Conservation (phyloP, 1,139 yeast genomes). For the Yamadazyma taylorii region DNA sequence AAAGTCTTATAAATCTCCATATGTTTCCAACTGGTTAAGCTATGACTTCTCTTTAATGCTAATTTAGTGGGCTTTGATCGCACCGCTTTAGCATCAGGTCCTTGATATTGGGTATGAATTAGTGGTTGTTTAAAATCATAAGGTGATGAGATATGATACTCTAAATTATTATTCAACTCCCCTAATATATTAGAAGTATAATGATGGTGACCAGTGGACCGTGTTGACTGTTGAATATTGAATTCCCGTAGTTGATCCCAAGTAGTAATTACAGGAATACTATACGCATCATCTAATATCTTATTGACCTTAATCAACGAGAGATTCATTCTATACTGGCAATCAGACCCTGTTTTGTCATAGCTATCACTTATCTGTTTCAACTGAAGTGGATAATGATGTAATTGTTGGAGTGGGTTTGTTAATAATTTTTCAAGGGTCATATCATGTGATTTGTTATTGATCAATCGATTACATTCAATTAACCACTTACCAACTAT, state of each 20-base stretch:
- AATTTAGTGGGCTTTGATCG: neutral
- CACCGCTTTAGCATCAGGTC: neutral
- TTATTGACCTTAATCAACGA: constrained; percentile 20
- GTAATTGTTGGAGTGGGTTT: constrained; percentile 16
- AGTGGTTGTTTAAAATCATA: constrained; percentile 12
- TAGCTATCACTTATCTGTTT: constrained; percentile 16
- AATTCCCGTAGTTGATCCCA: constrained; percentile 16
- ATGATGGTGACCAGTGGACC: no score
- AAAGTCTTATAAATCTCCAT: constrained; percentile 1
- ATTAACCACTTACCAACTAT: constrained; percentile 14
- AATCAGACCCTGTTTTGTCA: constrained; percentile 7
- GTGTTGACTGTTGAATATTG: no score
- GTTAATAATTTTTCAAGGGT: constrained; percentile 11
- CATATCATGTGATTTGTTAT: constrained; percentile 1
- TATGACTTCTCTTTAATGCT: no score
- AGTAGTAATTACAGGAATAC: constrained; percentile 10
- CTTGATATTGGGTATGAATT: no score
- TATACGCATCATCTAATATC: constrained; percentile 13
- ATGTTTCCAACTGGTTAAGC: neutral
- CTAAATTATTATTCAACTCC: constrained; percentile 10
- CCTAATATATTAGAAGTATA: no score
- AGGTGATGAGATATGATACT: constrained; percentile 11
- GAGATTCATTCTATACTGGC: constrained; percentile 13
- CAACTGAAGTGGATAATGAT: constrained; percentile 17
- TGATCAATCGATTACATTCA: constrained; percentile 12